Percentiles rank a stretch among this genome's conserved stretches.
These are phyloP conservation scores for Scheffersomyces parashehatae DNA, from an alignment of 1,139 yeast genomes.

Conservation along the genomic window DNA sequence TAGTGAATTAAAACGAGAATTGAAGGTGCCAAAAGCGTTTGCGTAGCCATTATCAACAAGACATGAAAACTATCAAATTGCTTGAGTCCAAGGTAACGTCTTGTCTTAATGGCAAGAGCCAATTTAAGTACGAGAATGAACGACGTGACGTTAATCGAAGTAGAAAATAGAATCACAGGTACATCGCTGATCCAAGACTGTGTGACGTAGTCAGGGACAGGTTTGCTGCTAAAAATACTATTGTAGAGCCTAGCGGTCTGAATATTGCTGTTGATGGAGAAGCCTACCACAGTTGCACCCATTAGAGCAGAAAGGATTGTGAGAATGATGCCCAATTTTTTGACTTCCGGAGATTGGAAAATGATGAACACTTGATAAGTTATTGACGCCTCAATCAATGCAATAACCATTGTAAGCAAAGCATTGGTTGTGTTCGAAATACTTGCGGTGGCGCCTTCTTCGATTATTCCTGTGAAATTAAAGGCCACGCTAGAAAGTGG, in stretches of 20 bases:
- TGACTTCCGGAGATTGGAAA: constrained; percentile 55
- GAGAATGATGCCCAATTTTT: constrained; percentile 37
- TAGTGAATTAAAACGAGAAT: constrained; percentile 60
- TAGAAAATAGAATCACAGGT: constrained; percentile 64
- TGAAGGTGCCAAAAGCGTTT: constrained; percentile 79
- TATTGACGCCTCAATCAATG: constrained; percentile 63
- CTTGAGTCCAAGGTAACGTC: constrained; percentile 73
- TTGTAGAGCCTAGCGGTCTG: constrained; percentile 13
- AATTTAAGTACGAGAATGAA: constrained; percentile 62
- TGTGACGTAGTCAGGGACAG: not conserved
- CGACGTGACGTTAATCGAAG: constrained; percentile 65
- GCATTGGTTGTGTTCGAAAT: constrained; percentile 60
- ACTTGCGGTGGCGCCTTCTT: constrained; percentile 5
- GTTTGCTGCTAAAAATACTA: constrained; percentile 8
- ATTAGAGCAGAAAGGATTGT: constrained; percentile 41
- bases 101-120: constrained; percentile 62
- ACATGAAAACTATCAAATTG: constrained; percentile 85
- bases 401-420: constrained; percentile 58
- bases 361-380: constrained; percentile 70
- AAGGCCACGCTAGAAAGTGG: constrained; percentile 53
- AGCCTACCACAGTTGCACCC: constrained; percentile 51
- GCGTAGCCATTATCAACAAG: constrained; percentile 76
- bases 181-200: constrained; percentile 40
- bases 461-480: constrained; percentile 48
- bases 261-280: constrained; percentile 47